Evolutionary conservation across 371 early-diverging fungal genomes (phyloP).

Genomic region (Zancudomyces culisetae): DNA sequence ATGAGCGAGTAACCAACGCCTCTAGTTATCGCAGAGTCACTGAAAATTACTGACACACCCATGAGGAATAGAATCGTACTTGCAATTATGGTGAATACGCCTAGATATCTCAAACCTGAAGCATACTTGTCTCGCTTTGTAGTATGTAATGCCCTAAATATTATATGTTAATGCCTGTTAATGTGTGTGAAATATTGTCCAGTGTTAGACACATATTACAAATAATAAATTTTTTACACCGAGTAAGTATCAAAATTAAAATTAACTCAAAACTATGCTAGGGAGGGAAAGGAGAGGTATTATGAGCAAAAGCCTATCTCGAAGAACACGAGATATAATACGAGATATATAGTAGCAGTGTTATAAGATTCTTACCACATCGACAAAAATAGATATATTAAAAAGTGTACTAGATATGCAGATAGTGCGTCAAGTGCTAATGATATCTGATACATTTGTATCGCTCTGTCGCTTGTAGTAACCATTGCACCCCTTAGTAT

Average conservation of each 20-base stretch:
- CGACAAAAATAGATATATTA: not conserved
- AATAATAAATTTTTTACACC: no score
- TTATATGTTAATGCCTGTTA: no score
- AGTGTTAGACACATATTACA: no score
- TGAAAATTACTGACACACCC: slow-evolving; percentile 1
- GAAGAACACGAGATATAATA: no score
- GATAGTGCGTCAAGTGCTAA: not conserved
- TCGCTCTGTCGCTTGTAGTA: not conserved
- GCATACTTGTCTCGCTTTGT: not conserved
- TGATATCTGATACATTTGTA: slow-evolving; percentile 3
- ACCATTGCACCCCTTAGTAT: slow-evolving; percentile 4
- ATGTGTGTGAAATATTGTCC: no score
- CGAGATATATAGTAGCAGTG: no score
- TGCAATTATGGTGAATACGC: not conserved
- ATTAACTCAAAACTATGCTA: no score
- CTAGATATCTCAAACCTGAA: not conserved
- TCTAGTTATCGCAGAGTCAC: not conserved
- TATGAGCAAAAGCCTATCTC: no score
- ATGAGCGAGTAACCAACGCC: slow-evolving; percentile 1
- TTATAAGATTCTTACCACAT: slow-evolving; percentile 2
- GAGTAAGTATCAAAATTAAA: no score
- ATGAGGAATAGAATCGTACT: not conserved
- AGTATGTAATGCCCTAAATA: not conserved
- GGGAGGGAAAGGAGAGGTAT: no score
- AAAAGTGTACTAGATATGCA: not conserved